A percentile compares a stretch with the other conserved stretches of the same genome.
These are phyloP conservation scores for Eucalyptus microcorys DNA, from an alignment of 345 rosid species.

Conservation along the genomic window DNA sequence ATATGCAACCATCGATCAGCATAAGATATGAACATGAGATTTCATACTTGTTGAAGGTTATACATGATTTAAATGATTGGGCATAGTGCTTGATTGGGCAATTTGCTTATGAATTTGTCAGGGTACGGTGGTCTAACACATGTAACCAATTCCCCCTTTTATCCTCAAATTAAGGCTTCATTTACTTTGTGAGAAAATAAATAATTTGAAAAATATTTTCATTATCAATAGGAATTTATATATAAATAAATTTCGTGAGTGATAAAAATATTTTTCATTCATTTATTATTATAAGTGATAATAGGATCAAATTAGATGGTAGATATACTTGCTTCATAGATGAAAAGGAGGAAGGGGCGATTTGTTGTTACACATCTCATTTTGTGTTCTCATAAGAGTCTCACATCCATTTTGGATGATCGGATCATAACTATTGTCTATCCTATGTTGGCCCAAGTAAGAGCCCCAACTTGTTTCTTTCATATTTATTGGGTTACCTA, in stretches of 20 bases:
- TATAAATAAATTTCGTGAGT: neutral
- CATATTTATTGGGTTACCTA: neutral
- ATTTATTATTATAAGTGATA: neutral
- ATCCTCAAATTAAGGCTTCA: neutral
- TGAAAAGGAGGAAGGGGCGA: neutral
- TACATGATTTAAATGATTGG: neutral
- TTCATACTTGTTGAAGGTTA: neutral
- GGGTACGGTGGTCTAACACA: neutral
- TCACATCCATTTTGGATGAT: neutral
- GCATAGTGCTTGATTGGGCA: neutral
- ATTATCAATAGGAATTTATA: neutral
- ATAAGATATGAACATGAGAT: neutral
- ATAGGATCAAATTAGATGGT: neutral
- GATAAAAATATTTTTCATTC: neutral
- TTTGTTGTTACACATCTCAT: neutral
- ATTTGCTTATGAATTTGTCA: neutral
- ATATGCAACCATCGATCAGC: neutral
- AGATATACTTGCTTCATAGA: neutral
- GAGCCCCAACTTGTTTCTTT: neutral
- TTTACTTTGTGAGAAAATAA: neutral
- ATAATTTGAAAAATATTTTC: neutral
- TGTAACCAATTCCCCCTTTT: neutral
- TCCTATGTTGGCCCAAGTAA: neutral
- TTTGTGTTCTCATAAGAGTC: neutral
- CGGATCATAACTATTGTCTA: neutral